These are phyloP conservation scores for Talaromyces sp. DNA, from an alignment of 2,329 filamentous ascomycete species.

Conservation along the genomic window DNA sequence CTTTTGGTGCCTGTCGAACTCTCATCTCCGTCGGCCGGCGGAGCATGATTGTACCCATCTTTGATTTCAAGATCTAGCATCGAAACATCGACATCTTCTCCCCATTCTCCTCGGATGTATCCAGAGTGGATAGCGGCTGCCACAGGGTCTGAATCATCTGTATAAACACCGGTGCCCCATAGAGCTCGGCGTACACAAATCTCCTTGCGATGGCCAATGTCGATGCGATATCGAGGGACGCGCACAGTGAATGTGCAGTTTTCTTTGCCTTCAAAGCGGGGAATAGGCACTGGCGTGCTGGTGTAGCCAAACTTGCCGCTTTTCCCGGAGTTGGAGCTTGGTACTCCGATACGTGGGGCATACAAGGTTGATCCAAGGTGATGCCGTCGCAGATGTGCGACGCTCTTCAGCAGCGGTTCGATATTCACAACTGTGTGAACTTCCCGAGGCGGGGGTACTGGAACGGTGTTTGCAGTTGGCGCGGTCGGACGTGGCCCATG, in stretches of 20 bases:
- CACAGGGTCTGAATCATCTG: slow-evolving; percentile 89
- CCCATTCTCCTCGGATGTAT: slow-evolving; percentile 86
- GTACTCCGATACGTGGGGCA: slow-evolving; percentile 56
- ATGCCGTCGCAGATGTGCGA: slow-evolving; percentile 64
- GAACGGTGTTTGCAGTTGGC: slow-evolving; percentile 14
- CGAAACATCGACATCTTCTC: slow-evolving; percentile 65
- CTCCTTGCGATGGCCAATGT: slow-evolving; percentile 65
- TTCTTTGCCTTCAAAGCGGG: slow-evolving; percentile 69
- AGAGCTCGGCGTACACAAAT: slow-evolving; percentile 75
- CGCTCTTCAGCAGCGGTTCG: slow-evolving; percentile 64
- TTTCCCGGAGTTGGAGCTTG: slow-evolving; percentile 36
- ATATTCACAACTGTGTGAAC: slow-evolving; percentile 63
- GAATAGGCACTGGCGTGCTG: slow-evolving; percentile 64
- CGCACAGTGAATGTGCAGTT: slow-evolving; percentile 90
- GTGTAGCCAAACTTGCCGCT: slow-evolving; percentile 54
- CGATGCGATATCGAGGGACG: slow-evolving; percentile 73
- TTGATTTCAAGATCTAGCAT: slow-evolving; percentile 57
- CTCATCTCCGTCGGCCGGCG: slow-evolving; percentile 13
- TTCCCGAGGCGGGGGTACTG: slow-evolving; percentile 45
- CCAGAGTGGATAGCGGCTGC: slow-evolving; percentile 90
- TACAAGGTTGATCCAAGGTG: slow-evolving; percentile 86
- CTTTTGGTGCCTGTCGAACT: slow-evolving; percentile 14
- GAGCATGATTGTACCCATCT: slow-evolving; percentile 39
- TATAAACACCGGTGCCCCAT: slow-evolving; percentile 94
- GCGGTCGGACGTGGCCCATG: slow-evolving; percentile 25